Base-by-base conservation (phyloP, 2,329 filamentous ascomycete genomes). In the Boeremia exigua region DNA sequence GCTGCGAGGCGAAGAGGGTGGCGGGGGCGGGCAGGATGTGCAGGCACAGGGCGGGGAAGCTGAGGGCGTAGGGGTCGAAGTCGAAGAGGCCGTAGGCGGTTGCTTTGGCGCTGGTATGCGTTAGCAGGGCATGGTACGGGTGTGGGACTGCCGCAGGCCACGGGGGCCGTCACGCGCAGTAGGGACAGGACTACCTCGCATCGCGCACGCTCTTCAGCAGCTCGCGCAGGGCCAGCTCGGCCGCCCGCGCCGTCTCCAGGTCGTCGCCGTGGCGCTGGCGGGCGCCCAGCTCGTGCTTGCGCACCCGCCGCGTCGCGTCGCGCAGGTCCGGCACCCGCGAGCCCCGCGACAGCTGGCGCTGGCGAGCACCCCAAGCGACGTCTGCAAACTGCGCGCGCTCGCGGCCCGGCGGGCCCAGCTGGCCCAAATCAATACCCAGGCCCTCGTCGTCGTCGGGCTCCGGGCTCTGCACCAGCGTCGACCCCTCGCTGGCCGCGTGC, bases 151-250 rank as follows among this genome's bases (percentile, higher is more conserved):
- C n/a, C n/a, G n/a, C n/a, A n/a, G n/a, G n/a, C n/a, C n/a, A n/a
- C n/a, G n/a, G n/a, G n/a, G n/a, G n/a, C n/a, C n/a, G n/a, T n/a
- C n/a, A n/a, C n/a, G n/a, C n/a, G n/a, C n/a, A n/a, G n/a, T n/a
- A n/a, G n/a, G n/a, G n/a, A n/a, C n/a, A n/a, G n/a, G n/a, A n/a
- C n/a, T n/a, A n/a, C n/a, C 88, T 92, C 61, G 93, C 92, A 60
- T 92, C 91, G 71, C 90, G 87, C 73, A 93, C 84, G 57, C 90
- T 93, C 67, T 88, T 87, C 50, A 96, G 77, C 39, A 97, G 80
- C 77, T 97, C 94, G 59, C 90, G 82, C 64, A 97, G 77, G 6
- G 94, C 92, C 71, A 97, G 78, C 77, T 96, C 92, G 19, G 93
- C 87, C 5, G 93, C 93, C 61, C 86, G 86, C 17, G 89, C 88